Percentiles rank a stretch among this genome's conserved stretches.
phyloP scores from a whole-genome alignment of 352 stramenopile genomes.

The Phytophthora lateralis region DNA sequence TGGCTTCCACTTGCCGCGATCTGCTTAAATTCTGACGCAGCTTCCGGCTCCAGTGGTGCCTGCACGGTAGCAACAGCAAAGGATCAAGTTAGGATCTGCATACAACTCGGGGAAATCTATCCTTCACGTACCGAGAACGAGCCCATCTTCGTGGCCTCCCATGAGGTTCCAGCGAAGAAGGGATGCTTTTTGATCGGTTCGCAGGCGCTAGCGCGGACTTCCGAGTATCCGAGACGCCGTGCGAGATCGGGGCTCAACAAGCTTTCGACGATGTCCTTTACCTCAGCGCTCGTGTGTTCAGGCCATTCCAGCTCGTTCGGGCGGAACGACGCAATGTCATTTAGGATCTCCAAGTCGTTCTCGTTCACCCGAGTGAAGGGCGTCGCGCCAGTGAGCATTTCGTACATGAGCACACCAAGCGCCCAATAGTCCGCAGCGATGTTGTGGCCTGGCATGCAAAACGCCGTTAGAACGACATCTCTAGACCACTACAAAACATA shows the following conservation, averaged over 20 bases:
- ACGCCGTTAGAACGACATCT: neutral
- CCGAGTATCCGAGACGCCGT: slow-evolving; percentile 59
- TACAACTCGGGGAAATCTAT: neutral
- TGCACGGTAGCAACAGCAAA: slow-evolving; percentile 26
- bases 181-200: slow-evolving; percentile 79
- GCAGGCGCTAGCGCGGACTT: slow-evolving; percentile 61
- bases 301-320: slow-evolving; percentile 79
- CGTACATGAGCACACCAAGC: slow-evolving; percentile 94
- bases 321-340: slow-evolving; percentile 82
- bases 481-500: slow-evolving; percentile 28
- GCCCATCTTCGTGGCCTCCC: slow-evolving; percentile 81
- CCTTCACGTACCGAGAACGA: slow-evolving; percentile 70
- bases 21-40: slow-evolving; percentile 72
- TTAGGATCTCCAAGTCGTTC: slow-evolving; percentile 89
- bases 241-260: slow-evolving; percentile 65
- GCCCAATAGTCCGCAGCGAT: slow-evolving; percentile 93
- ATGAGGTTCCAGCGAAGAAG: slow-evolving; percentile 85
- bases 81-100: neutral
- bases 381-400: slow-evolving; percentile 89
- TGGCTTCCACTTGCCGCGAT: slow-evolving; percentile 56
- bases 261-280: slow-evolving; percentile 75
- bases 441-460: slow-evolving; percentile 62
- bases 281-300: slow-evolving; percentile 61
- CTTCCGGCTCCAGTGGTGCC: slow-evolving; percentile 78
- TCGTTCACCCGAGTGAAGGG: slow-evolving; percentile 88